A percentile compares a stretch with the other conserved stretches of the same genome.
phyloP scores from a whole-genome alignment of 2,329 filamentous ascomycete species.

The Aspergillus alliaceus region DNA sequence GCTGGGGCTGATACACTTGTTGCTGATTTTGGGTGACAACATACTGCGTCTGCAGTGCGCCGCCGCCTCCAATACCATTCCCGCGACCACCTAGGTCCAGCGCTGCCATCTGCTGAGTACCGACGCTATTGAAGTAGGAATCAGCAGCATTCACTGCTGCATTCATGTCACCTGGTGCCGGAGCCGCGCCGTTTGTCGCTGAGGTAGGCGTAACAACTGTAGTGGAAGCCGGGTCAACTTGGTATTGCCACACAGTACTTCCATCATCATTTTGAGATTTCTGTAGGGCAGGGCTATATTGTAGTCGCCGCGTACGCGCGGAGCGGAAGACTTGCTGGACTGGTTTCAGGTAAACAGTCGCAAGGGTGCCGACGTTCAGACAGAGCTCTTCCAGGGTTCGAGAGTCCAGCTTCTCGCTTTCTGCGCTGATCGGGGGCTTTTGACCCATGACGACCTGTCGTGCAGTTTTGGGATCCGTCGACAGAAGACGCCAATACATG shows the following conservation, averaged over 20 bases:
- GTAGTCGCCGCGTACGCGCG: slow-evolving; percentile 75
- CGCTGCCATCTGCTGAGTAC: slow-evolving; percentile 69
- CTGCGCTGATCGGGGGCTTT: slow-evolving; percentile 93
- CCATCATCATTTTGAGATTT: slow-evolving; percentile 54
- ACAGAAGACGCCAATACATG: slow-evolving; percentile 98
- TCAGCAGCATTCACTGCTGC: slow-evolving; percentile 82
- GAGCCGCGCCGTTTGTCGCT: slow-evolving; percentile 25
- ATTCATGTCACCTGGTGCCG: slow-evolving; percentile 54
- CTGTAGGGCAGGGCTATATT: slow-evolving; percentile 84
- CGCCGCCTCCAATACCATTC: slow-evolving; percentile 64
- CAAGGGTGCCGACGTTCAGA: slow-evolving; percentile 90
- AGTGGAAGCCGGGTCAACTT: slow-evolving; percentile 37
- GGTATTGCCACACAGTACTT: slow-evolving; percentile 30
- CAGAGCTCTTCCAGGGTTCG: slow-evolving; percentile 95
- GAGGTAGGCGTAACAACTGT: slow-evolving; percentile 30
- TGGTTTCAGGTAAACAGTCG: slow-evolving; percentile 96
- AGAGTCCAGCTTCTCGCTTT: slow-evolving; percentile 90
- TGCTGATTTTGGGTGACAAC: slow-evolving; percentile 83
- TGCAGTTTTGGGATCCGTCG: slow-evolving; percentile 83
- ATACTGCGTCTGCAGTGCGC: slow-evolving; percentile 51
- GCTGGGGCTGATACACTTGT: slow-evolving; percentile 69
- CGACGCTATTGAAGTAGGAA: slow-evolving; percentile 81
- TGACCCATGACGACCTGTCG: slow-evolving; percentile 94
- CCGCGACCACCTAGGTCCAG: slow-evolving; percentile 67
- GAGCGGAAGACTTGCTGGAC: slow-evolving; percentile 95